Percentiles rank a stretch among this genome's conserved stretches.
phyloP scores from a whole-genome alignment of 805 yeast genomes.

The Babjeviella inositovora region DNA sequence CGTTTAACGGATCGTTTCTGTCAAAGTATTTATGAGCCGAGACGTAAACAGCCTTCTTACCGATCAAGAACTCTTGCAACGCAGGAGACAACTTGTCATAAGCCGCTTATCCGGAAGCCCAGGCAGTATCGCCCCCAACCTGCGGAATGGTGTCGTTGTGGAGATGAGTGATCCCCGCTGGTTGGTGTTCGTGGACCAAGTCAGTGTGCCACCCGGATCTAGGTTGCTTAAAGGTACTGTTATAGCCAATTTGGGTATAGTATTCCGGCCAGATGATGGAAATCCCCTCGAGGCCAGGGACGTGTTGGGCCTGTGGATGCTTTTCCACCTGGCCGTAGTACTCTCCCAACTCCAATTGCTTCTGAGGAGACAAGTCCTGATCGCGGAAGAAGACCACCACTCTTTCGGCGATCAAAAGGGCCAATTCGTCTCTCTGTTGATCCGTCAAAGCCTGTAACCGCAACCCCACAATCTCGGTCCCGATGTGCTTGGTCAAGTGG shows the following conservation, averaged over 20 bases:
- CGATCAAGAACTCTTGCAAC: conserved; percentile 31
- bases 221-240: conserved; percentile 14
- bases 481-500: conserved; percentile 25
- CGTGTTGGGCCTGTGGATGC: conserved; percentile 16
- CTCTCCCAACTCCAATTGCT: conserved; percentile 24
- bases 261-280: conserved; percentile 24
- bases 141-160: conserved; percentile 31
- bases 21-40: conserved; percentile 21
- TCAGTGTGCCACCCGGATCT: conserved; percentile 37
- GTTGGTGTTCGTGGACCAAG: conserved; percentile 36
- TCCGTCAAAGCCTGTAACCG: conserved; percentile 23
- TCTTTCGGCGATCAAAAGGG: conserved; percentile 27
- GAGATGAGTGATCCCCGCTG: conserved; percentile 38
- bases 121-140: conserved; percentile 40
- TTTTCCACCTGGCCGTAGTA: conserved; percentile 27
- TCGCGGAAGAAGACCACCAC: conserved; percentile 32
- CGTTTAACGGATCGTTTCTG: conserved; percentile 16
- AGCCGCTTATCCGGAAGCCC: conserved; percentile 41
- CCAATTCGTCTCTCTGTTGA: conserved; percentile 28
- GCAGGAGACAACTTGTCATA: conserved; percentile 38
- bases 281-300: conserved; percentile 17
- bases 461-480: conserved; percentile 31
- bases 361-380: conserved; percentile 24
- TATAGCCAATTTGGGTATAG: no score
- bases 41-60: conserved; percentile 26